phyloP scores from a whole-genome alignment of 2,329 filamentous ascomycete genomes.

The Exophiala bonariae region DNA sequence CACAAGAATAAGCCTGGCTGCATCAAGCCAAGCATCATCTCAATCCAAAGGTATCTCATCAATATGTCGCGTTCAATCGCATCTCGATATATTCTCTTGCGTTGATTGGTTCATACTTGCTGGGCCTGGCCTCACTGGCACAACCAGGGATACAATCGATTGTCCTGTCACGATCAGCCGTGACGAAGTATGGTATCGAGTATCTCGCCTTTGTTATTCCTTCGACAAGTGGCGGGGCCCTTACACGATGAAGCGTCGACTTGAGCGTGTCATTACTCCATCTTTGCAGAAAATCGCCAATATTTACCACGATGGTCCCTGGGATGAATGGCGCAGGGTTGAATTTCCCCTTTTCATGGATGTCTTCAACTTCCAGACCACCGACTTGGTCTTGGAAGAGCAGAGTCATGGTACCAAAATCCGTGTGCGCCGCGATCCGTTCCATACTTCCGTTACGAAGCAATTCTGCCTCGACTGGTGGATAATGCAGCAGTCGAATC shows the following conservation, averaged over 20 bases:
- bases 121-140: slow-evolving; percentile 41
- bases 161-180: slow-evolving; percentile 27
- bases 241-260: slow-evolving; percentile 53
- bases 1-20: too few relatives aligned
- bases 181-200: slow-evolving; percentile 36
- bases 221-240: slow-evolving; percentile 19
- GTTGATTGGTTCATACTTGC: slow-evolving; percentile 53
- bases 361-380: slow-evolving; percentile 55
- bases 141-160: slow-evolving; percentile 52
- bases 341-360: slow-evolving; percentile 72
- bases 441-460: slow-evolving; percentile 32
- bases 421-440: slow-evolving; percentile 36
- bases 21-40: too few relatives aligned
- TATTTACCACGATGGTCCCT: slow-evolving; percentile 54
- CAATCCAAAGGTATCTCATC: too few relatives aligned
- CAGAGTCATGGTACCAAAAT: slow-evolving; percentile 50
- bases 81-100: slow-evolving; percentile 37
- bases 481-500: slow-evolving; percentile 54
- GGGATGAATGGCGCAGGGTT: slow-evolving; percentile 80
- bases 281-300: slow-evolving; percentile 54
- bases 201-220: slow-evolving; percentile 30
- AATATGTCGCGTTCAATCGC: slow-evolving; percentile 28
- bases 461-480: slow-evolving; percentile 37
- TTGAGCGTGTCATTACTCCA: slow-evolving; percentile 53
- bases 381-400: slow-evolving; percentile 49